Evolutionary conservation across 169 alveolate species (phyloP).

Genomic region (Ichthyophthirius multifiliis): DNA sequence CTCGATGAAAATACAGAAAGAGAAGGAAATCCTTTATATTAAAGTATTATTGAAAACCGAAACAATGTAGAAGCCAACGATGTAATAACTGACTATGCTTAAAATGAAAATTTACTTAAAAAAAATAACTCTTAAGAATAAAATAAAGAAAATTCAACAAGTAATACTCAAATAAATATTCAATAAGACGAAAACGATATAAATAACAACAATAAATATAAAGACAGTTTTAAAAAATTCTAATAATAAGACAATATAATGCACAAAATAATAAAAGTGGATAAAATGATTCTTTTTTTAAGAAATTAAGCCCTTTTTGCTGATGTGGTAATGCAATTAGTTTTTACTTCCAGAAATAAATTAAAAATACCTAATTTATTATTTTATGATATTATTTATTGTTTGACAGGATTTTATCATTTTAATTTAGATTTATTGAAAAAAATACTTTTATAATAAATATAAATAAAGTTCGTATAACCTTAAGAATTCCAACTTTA

Average conservation of each 20-base stretch:
- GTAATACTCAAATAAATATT: too few relatives aligned
- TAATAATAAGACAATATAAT: background rate
- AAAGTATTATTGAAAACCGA: too few relatives aligned
- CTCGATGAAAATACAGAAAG: too few relatives aligned
- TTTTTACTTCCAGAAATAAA: background rate
- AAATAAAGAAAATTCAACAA: too few relatives aligned
- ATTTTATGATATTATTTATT: background rate
- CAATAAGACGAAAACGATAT: too few relatives aligned
- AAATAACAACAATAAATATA: too few relatives aligned
- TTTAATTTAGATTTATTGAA: background rate
- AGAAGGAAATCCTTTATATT: too few relatives aligned
- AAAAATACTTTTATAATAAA: background rate
- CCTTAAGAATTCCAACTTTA: background rate
- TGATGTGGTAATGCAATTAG: background rate
- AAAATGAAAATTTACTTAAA: too few relatives aligned
- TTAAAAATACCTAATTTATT: background rate
- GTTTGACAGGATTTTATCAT: background rate
- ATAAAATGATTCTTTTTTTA: background rate
- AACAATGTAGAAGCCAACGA: too few relatives aligned
- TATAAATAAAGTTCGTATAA: background rate
- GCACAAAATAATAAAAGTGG: background rate
- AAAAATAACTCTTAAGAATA: too few relatives aligned
- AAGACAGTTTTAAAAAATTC: background rate
- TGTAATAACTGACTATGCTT: too few relatives aligned
- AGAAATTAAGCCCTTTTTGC: conserved; percentile 12